Evolutionary conservation across 1,284 basidiomycete species (phyloP).

Genomic region (Macrocystidia cucumis): DNA sequence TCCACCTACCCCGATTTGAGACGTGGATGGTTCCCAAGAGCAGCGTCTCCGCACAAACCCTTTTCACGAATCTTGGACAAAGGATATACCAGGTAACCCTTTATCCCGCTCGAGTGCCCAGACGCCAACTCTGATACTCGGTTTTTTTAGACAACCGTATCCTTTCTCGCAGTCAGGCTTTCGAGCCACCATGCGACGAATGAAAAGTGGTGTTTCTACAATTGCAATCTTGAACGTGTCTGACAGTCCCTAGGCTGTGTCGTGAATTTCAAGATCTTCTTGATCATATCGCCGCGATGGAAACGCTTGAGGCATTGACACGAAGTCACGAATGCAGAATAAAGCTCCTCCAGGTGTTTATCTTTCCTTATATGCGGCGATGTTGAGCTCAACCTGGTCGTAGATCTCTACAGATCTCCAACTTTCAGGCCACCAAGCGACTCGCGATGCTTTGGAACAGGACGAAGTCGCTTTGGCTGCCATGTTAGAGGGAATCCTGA

Average conservation of each 20-base stretch:
- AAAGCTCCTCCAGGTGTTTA: conserved; percentile 9
- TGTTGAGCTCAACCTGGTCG: not conserved
- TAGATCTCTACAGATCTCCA: conserved; percentile 11
- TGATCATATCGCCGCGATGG: conserved; percentile 8
- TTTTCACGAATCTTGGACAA: conserved; percentile 9
- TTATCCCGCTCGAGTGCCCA: not conserved
- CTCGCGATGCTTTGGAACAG: conserved; percentile 9
- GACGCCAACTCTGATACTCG: not conserved
- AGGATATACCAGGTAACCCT: conserved; percentile 9
- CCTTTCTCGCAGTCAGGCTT: conserved; percentile 10
- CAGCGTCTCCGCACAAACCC: conserved; percentile 7
- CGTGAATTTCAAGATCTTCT: conserved; percentile 10
- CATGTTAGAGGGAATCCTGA: conserved; percentile 9
- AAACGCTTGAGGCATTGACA: conserved; percentile 8
- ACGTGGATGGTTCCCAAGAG: conserved; percentile 8
- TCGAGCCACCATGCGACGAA: conserved; percentile 9
- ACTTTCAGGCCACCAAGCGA: conserved; percentile 10
- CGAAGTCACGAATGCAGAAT: conserved; percentile 10
- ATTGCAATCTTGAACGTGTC: not conserved
- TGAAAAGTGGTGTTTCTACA: conserved; percentile 6
- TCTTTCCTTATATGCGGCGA: not conserved
- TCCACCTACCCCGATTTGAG: conserved; percentile 11
- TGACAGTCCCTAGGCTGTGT: conserved; percentile 7
- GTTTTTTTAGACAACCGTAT: conserved; percentile 8
- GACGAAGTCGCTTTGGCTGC: conserved; percentile 10